Conservation (phyloP, 148 eudicot genomes). For the Vaccinium darrowii region DNA sequence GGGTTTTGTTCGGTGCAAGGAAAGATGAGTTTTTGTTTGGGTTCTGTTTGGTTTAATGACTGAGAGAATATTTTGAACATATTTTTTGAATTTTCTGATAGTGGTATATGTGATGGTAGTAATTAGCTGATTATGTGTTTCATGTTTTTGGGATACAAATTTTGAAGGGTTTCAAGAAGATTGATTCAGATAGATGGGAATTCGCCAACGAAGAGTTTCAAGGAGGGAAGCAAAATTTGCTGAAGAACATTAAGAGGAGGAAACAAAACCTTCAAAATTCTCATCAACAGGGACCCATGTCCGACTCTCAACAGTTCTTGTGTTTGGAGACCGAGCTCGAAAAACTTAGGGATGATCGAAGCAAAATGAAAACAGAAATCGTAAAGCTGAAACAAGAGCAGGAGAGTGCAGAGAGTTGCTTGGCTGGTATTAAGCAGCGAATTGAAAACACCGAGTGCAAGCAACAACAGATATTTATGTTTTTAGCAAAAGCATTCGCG, state of each 20-base stretch:
- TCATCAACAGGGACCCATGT: conserved; percentile 10
- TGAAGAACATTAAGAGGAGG: conserved; percentile 60
- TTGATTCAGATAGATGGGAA: conserved; percentile 71
- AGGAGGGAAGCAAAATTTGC: conserved; percentile 60
- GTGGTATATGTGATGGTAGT: neutral
- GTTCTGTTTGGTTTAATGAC: conserved; percentile 3
- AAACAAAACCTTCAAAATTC: conserved; percentile 24
- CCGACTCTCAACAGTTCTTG: conserved; percentile 4
- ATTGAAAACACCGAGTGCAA: conserved; percentile 36
- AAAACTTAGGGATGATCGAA: conserved; percentile 46
- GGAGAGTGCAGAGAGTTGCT: conserved; percentile 33
- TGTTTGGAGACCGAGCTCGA: conserved; percentile 43
- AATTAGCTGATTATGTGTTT: neutral
- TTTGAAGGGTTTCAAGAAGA: conserved; percentile 69
- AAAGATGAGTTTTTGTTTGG: neutral
- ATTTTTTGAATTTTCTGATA: neutral
- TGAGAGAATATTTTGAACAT: neutral
- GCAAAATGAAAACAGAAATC: conserved; percentile 41
- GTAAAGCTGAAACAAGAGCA: conserved; percentile 51
- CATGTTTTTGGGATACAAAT: neutral
- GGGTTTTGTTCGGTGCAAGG: neutral
- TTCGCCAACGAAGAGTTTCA: conserved; percentile 64
- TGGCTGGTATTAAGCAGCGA: conserved; percentile 48
- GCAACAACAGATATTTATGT: conserved; percentile 41
- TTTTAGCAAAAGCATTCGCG: conserved; percentile 54